These are phyloP conservation scores for Peronospora tabacina DNA, from an alignment of 352 stramenopile genomes.

Conservation along the genomic window DNA sequence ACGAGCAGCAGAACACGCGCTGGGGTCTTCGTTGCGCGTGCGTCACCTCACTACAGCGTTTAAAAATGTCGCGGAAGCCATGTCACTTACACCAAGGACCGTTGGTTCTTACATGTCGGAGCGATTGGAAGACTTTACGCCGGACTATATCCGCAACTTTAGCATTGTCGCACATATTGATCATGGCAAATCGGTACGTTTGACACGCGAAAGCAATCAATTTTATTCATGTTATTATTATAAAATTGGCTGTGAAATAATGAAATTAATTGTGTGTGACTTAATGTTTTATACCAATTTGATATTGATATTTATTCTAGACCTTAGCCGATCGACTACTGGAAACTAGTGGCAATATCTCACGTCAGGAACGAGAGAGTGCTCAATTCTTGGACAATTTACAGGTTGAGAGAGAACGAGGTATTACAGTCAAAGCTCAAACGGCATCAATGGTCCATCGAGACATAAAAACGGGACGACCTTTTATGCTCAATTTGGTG, in stretches of 20 bases:
- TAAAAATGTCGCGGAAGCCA: conserved; percentile 9
- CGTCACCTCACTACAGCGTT: conserved; percentile 8
- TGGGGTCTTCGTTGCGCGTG: conserved; percentile 3
- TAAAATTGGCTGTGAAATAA: conserved; percentile 1
- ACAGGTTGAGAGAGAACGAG: conserved; percentile 91
- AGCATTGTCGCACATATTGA: conserved; percentile 90
- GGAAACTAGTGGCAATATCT: conserved; percentile 87
- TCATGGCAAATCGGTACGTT: conserved; percentile 84
- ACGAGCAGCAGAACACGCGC: conserved; percentile 5
- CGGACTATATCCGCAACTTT: conserved; percentile 85
- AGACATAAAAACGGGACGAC: conserved; percentile 38
- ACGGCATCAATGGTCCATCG: conserved; percentile 95
- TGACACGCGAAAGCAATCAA: conserved; percentile 5
- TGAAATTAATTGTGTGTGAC: conserved; percentile 4
- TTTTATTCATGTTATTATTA: background rate
- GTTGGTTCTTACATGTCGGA: conserved; percentile 56
- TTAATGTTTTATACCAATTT: too few relatives aligned
- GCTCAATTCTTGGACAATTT: conserved; percentile 90
- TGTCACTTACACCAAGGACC: conserved; percentile 35
- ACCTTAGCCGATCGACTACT: conserved; percentile 88
- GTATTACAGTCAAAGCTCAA: conserved; percentile 98
- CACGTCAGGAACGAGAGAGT: conserved; percentile 70
- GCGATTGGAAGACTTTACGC: conserved; percentile 50
- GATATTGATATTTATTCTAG: conserved; percentile 30
- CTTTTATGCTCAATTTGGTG: conserved; percentile 95